These are phyloP conservation scores for Rhodotorula diobovata DNA, from an alignment of 768 basidiomycete genomes.

Conservation along the genomic window DNA sequence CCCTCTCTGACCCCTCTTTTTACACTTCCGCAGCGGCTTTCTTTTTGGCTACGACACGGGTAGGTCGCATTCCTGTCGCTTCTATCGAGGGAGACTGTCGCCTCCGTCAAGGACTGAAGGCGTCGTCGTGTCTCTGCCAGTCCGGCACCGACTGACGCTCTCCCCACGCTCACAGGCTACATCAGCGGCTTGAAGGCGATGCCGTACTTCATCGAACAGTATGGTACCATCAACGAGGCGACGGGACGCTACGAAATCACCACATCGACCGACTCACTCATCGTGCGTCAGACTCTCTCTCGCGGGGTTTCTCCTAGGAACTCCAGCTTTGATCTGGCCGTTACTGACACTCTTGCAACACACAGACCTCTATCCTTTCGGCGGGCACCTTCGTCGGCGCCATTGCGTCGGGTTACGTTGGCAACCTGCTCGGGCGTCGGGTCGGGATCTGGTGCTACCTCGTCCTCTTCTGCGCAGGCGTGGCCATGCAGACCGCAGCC, in stretches of 20 bases:
- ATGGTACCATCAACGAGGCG: not conserved
- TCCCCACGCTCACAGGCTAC: constrained; percentile 17
- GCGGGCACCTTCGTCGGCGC: constrained; percentile 76
- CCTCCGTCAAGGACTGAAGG: too few relatives aligned
- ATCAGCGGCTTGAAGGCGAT: constrained; percentile 30
- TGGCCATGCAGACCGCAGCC: constrained; percentile 63
- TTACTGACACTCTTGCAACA: not conserved
- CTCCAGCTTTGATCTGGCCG: too few relatives aligned
- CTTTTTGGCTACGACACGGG: not conserved
- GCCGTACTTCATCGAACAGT: constrained; percentile 10
- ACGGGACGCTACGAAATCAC: constrained; percentile 7
- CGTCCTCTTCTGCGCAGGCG: constrained; percentile 50
- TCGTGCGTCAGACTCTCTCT: constrained; percentile 3
- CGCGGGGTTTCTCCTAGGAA: too few relatives aligned
- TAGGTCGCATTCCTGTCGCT: too few relatives aligned
- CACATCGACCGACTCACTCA: constrained; percentile 52
- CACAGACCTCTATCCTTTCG: constrained; percentile 60
- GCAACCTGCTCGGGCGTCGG: constrained; percentile 39
- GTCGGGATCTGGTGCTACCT: constrained; percentile 50
- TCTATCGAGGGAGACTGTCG: too few relatives aligned
- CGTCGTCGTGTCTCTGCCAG: too few relatives aligned
- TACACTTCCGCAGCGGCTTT: not conserved
- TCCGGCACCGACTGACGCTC: too few relatives aligned
- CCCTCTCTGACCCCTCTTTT: too few relatives aligned
- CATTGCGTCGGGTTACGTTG: constrained; percentile 44